Evolutionary conservation across 2,329 filamentous ascomycete species (phyloP), one percentile per base, ranked within the genome.

Genomic region (Clonostachys solani): DNA sequence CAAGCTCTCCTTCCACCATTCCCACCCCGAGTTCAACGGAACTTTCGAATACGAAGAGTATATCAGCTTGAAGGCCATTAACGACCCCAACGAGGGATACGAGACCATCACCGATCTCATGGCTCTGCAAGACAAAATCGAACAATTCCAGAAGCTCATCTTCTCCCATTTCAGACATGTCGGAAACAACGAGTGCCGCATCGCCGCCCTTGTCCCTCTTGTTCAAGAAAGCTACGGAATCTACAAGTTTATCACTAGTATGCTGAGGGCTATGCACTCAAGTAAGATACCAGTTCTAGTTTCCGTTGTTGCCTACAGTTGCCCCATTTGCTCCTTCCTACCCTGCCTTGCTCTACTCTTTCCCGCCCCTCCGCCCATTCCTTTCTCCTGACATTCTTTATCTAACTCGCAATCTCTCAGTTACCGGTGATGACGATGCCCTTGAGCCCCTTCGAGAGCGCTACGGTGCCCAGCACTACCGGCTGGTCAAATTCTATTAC

Each of bases 21-120:
- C 96, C 56, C 94, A 99, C 64, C 89, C 91, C 16, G 92, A 97
- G 66, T 99, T 99, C 75, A 99, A 99, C 68, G 94, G 92, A 50
- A 91, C 92, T 2, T 99, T 99, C 61, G 94, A 99, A 65, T 99
- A 99, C 63, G 92, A 97, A 72, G 94, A 99, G 66, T 99, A 99
- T 66, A 92, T 97, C 65, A 96, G 91, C 63, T 76, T 99, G 64
- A 97, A 96, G 74, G 90, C 91, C 29, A 97, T 95, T 73, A 96
- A 97, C 66, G 94, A 99, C 67, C 94, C 94, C 5, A 97, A 99
- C 62, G 94, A 99, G 72, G 94, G 94, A 63, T 92, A 86, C 64
- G 94, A 99, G 75, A 96, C 92, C 19, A 97, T 99, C 58, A 89
- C 86, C 55, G 94, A 99, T 67, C 80, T 99, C 47, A 96, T 97